Evolutionary conservation across 306 rosid genomes (phyloP), one percentile per base, ranked within the genome.

Genomic region (Pyrus betulifolia): DNA sequence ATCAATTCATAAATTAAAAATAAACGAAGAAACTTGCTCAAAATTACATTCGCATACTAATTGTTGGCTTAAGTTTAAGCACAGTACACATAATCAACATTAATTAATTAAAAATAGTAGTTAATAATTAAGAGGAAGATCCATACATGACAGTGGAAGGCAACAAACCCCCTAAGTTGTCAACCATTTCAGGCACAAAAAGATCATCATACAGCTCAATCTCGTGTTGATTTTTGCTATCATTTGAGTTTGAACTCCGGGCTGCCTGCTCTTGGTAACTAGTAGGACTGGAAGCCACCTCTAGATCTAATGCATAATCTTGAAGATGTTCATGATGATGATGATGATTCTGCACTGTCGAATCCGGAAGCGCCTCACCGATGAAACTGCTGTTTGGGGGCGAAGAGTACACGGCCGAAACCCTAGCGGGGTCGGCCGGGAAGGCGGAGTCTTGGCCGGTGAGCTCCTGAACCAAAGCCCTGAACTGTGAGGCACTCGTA

Each of bases 401-500:
- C 4, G 27, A n/a, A 30, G 72, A 64, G 74, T 58, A 30, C 3
- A 42, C 17, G 45, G 45, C 12, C 5, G 25, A 67, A 72, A 81
- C 88, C 68, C 76, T 87, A 0, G 87, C 38, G 8, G 87, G 90
- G 63, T 89, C 87, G 45, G 45, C 45, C 0, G 91, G 97, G 6
- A 80, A 81, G 38, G 87, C 91, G 15, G 97, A 85, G 54, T 91
- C 78, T 54, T 84, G 94, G 69, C 97, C 97, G 0, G 97, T 91
- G 79, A 91, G 94, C 17, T 91, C 85, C 70, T 91, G 94, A 12
- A 91, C 97, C 30, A 91, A 44, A 22, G 94, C 89, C 69, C 84
- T 85, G 64, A 91, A 91, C 8, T 82, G 51, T 0, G 94, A 76
- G 14, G 92, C 91, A n/a, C 84, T 85, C 62, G 91, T 79, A 55